Evolutionary conservation across 371 early-diverging fungal genomes (phyloP).

Genomic region (Saksenaea oblongispora): DNA sequence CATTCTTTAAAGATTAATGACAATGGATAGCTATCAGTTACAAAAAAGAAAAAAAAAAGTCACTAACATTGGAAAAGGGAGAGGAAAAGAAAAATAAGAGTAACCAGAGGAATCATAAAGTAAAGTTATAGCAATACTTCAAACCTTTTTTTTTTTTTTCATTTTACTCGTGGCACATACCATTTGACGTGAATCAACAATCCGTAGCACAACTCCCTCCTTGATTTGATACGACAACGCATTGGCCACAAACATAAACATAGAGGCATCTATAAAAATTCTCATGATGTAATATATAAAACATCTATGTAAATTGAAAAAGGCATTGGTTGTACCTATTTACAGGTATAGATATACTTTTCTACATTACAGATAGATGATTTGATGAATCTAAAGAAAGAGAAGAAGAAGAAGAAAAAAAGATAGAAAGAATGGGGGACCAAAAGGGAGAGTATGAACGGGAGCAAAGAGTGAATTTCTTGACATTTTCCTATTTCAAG

Average conservation of each 20-base stretch:
- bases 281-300: no score
- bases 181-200: conserved; percentile 3
- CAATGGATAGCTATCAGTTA: background rate
- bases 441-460: background rate
- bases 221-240: conserved; percentile 5
- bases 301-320: no score
- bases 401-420: background rate
- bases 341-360: background rate
- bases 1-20: background rate
- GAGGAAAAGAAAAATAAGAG: background rate
- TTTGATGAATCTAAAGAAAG: no score
- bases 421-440: background rate
- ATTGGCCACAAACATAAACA: background rate
- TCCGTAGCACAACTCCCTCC: background rate
- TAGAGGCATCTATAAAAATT: background rate
- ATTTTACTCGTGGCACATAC: background rate
- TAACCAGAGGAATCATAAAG: background rate
- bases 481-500: conserved; percentile 2
- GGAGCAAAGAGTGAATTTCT: background rate
- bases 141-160: background rate
- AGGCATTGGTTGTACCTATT: background rate
- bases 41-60: background rate
- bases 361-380: background rate
- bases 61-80: background rate
- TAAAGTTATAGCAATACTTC: background rate